Conservation (phyloP, 768 basidiomycete genomes). For the Hericium rajendrae region DNA sequence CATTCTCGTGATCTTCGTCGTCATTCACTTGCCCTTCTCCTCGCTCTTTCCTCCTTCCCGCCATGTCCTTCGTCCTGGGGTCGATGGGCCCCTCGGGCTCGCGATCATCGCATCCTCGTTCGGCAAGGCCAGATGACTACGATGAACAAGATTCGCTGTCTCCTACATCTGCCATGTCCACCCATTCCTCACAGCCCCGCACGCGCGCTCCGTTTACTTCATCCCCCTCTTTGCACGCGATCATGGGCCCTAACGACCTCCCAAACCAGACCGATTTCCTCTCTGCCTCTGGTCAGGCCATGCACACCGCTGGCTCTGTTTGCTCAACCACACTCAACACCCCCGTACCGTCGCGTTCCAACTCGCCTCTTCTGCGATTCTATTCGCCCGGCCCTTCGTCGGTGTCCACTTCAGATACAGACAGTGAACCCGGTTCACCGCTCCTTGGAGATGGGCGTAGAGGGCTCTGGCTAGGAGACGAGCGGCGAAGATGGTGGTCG, state of each 20-base stretch:
- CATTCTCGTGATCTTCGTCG: background rate
- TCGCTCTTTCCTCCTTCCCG: background rate
- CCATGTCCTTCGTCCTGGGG: background rate
- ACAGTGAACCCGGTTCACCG: conserved; percentile 40
- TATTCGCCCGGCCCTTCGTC: conserved; percentile 39
- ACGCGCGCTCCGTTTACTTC: conserved; percentile 8
- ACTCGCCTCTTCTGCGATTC: conserved; percentile 51
- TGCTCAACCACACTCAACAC: conserved; percentile 29
- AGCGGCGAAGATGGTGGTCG: conserved; percentile 50
- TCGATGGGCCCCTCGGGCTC: background rate
- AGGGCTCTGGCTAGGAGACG: conserved; percentile 23
- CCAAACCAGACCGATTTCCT: background rate
- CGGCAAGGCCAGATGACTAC: background rate
- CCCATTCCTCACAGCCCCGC: conserved; percentile 6
- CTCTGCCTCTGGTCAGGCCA: background rate
- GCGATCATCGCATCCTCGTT: background rate
- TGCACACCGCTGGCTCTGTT: conserved; percentile 13
- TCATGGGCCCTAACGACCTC: background rate
- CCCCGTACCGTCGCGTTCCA: conserved; percentile 52
- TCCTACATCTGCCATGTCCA: background rate
- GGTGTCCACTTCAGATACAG: conserved; percentile 51
- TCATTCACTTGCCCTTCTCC: background rate
- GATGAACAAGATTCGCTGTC: background rate
- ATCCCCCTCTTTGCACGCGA: background rate
- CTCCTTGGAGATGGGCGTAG: conserved; percentile 30